Base-by-base conservation (phyloP, 306 rosid genomes). In the Medicago arabica region DNA sequence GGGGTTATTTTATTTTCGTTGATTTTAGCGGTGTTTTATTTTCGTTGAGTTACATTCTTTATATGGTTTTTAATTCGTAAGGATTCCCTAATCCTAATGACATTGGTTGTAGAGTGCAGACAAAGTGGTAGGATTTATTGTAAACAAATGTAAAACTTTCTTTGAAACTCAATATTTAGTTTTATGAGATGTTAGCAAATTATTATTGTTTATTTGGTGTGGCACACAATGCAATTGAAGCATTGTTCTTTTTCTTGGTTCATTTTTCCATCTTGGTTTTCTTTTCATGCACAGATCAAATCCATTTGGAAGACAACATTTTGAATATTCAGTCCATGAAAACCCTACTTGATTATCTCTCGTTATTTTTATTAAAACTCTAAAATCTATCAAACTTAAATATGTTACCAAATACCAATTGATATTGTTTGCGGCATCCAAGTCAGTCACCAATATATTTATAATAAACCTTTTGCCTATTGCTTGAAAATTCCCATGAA, bases 231-330 rank as follows among this genome's bases (percentile, higher is more conserved):
- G 15, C 49, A 34, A 15, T 28, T 60, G 67, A 60, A 40, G 25
- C 23, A 43, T 39, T n/a, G 51, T 8, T 65, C 44, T 39, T 11
- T 28, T 31, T 63, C 41, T 10, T 38, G 14, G 63, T 57, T 21
- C 34, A 10, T 21, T 21, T 28, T 28, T 28, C 31, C 38, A 31
- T 38, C 25, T 38, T 64, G 14, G 17, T 64, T 38, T 64, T 64
- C 69, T 64, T 16, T 9, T 3, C 49, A 25, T 16, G 23, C 50
- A n/a, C 69, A n/a, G 49, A 64, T 64, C 50, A 34, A 15, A 63
- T 64, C 18, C 69, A 10, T 64, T 64, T 64, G 25, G 50, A 38
- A 64, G 69, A 64, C 25, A 63, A 38, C 8, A 16, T 38, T 34
- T 38, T 34, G 43, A 63, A 63, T 63, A 38, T 36, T n/a, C 69